Evolutionary conservation across 1,139 yeast species (phyloP).

Genomic region (Yamadazyma taylorii): DNA sequence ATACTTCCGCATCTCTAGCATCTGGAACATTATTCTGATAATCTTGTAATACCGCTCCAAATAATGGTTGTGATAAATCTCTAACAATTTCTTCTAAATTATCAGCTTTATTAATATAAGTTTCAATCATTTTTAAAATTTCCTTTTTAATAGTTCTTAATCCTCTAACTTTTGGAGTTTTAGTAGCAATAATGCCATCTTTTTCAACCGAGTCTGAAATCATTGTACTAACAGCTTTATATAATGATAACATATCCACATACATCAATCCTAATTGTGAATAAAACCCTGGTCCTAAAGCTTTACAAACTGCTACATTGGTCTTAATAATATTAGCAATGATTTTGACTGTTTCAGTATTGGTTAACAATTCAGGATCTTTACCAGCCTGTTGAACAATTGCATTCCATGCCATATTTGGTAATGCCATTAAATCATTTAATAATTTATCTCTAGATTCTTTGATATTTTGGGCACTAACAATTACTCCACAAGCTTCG

Average conservation of each 20-base stretch:
- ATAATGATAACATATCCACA: constrained; percentile 85
- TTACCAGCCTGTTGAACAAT: constrained; percentile 86
- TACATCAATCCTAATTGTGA: constrained; percentile 86
- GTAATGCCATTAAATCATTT: constrained; percentile 80
- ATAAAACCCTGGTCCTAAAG: constrained; percentile 89
- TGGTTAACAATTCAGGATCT: constrained; percentile 80
- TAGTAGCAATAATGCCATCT: constrained; percentile 86
- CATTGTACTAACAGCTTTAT: constrained; percentile 88
- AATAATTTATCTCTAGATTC: constrained; percentile 72
- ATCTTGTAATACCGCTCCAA: constrained; percentile 86
- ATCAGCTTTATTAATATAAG: constrained; percentile 83
- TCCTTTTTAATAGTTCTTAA: constrained; percentile 96
- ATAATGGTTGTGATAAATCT: constrained; percentile 79
- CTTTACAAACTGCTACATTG: constrained; percentile 88
- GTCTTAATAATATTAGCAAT: constrained; percentile 93
- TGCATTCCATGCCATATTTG: constrained; percentile 92
- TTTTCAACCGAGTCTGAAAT: constrained; percentile 76
- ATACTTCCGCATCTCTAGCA: constrained; percentile 96
- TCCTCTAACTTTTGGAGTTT: constrained; percentile 93
- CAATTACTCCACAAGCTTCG: constrained; percentile 95
- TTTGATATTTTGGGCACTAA: constrained; percentile 71
- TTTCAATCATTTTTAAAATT: constrained; percentile 83
- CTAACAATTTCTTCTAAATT: constrained; percentile 83
- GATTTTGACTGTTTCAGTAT: constrained; percentile 87
- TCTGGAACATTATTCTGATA: constrained; percentile 88